A percentile compares a stretch with the other conserved stretches of the same genome.
Conservation (phyloP, 257 asterid genomes). For the Solanum piurae region DNA sequence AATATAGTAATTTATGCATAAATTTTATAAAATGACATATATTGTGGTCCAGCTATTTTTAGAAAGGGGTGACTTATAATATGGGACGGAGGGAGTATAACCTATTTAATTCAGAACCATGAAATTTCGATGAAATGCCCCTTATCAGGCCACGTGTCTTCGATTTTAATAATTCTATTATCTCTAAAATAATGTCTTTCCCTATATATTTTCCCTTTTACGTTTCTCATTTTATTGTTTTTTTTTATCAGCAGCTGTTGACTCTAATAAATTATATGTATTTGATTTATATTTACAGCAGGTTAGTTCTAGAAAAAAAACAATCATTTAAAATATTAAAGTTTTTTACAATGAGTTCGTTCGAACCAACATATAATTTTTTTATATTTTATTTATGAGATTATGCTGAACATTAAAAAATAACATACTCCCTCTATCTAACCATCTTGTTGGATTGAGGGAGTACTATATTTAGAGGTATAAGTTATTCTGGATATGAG, state of each 20-base stretch:
- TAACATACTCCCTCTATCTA: too few species aligned
- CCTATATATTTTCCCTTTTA: not conserved
- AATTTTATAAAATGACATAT: too few species aligned
- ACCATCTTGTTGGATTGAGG: too few species aligned
- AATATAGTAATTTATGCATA: too few species aligned
- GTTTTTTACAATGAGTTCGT: not conserved
- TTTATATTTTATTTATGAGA: accelerated
- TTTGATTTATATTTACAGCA: not conserved
- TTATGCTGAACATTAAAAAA: not conserved
- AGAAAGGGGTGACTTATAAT: too few species aligned
- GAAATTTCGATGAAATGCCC: not conserved
- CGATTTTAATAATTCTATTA: not conserved
- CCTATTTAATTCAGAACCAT: not conserved
- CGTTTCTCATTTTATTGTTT: not conserved
- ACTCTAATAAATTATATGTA: not conserved
- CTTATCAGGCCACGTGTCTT: not conserved
- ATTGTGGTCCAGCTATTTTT: too few species aligned
- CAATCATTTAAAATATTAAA: not conserved
- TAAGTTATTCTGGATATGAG: too few species aligned
- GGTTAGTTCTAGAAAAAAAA: not conserved
- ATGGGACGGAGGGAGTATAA: not conserved
- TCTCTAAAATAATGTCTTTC: not conserved
- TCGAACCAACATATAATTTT: not conserved
- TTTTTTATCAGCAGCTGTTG: not conserved
- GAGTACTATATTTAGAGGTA: too few species aligned